Conservation (phyloP, 345 rosid species). For the Citrus australasica region DNA sequence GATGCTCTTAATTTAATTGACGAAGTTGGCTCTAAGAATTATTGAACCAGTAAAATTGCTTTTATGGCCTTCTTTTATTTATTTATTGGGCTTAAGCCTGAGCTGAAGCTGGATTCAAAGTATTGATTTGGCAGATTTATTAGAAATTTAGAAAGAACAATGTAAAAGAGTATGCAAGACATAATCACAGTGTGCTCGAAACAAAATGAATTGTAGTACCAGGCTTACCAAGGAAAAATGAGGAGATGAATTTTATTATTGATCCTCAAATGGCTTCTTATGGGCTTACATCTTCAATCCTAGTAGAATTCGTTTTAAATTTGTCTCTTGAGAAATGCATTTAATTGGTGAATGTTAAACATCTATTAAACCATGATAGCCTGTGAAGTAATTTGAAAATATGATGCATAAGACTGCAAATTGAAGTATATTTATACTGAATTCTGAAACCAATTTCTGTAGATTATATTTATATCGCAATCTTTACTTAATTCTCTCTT, state of each 20-base stretch:
- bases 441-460: background rate
- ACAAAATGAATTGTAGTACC: background rate
- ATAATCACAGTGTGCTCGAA: background rate
- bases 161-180: background rate
- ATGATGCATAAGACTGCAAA: background rate
- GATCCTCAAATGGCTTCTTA: background rate
- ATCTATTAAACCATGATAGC: background rate
- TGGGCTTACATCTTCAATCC: background rate
- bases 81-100: background rate
- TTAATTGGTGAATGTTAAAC: background rate
- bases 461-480: background rate
- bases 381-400: conserved; percentile 1
- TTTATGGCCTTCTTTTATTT: background rate
- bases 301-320: background rate
- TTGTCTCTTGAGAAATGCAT: background rate
- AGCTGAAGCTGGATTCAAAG: background rate
- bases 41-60: background rate
- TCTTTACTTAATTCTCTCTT: background rate
- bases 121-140: background rate
- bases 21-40: background rate
- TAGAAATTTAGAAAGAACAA: background rate
- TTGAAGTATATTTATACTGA: background rate
- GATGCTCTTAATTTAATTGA: background rate
- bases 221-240: background rate
- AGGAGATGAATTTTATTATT: background rate